Base-by-base conservation (phyloP, 2,329 filamentous ascomycete genomes). In the Neofusicoccum laricinum region DNA sequence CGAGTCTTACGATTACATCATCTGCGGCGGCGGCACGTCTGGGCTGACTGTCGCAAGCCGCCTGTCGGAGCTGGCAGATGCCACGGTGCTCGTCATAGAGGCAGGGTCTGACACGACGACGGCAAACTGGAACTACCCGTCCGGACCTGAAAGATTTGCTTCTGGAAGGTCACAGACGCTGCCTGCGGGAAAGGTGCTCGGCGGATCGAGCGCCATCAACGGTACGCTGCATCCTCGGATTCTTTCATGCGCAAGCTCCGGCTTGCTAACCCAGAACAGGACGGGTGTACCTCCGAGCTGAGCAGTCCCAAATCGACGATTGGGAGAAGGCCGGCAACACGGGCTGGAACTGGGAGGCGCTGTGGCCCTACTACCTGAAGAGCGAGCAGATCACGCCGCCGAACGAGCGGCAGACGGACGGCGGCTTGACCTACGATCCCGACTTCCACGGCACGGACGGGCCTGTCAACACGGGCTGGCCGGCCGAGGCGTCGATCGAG, bases 171-270 rank as follows among this genome's bases (percentile, higher is more conserved):
- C n/a, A 75, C 73, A 3, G 65, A 66, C 1, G 5, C 61, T 77
- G 40, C 69, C 70, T 49, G 72, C 75, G 17, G 76, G 75, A 15
- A 78, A 75, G 64, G 74, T 72, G 1, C 67, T 78, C 2, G 73
- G 73, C 50, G 77, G 75, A 32, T 76, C 74, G 4, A 76, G 72
- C 30, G 70, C 70, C 6, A 76, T 78, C 59, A 78, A 79, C 67
- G 75, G 75, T 70, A 69, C 17, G 8, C 7, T 17, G 17, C n/a
- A 17, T 10, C 15, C 38, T 40, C 38, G 15, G 10, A 40, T 6
- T 2, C 25, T 30, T 30, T 30, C 25, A 4, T 30, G 25, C 25
- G 25, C 25, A 30, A 30, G 25, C 25, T 40, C 38, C 12, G 38
- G 8, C 2, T 40, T 40, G 38, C 38, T 40, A 15, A 40, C 38